phyloP scores from a whole-genome alignment of 2,329 filamentous ascomycete species.

The Capronia epimyces region DNA sequence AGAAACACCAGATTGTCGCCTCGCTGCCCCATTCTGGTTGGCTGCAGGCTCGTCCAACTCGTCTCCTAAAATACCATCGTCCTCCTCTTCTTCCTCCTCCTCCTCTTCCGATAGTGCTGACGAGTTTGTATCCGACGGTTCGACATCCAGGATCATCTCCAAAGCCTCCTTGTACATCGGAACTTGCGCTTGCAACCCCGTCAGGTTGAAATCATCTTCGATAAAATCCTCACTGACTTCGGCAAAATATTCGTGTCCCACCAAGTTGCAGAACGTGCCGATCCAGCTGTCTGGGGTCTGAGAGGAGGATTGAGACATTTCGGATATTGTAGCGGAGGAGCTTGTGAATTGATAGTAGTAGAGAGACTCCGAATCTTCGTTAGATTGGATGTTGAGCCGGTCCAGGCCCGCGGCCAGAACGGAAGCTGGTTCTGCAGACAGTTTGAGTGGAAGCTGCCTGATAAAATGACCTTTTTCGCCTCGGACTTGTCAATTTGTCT shows the following conservation, averaged over 20 bases:
- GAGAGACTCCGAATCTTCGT: conserved; percentile 24
- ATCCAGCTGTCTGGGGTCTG: conserved; percentile 85
- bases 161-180: conserved; percentile 98
- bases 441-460: conserved; percentile 32
- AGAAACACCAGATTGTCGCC: conserved; percentile 48
- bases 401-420: conserved; percentile 45
- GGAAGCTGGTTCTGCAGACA: conserved; percentile 43
- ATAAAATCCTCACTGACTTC: conserved; percentile 99
- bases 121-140: conserved; percentile 66
- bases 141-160: conserved; percentile 98
- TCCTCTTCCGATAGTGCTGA: conserved; percentile 48
- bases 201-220: conserved; percentile 99
- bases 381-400: conserved; percentile 40
- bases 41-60: conserved; percentile 46
- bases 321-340: conserved; percentile 27
- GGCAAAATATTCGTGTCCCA: conserved; percentile 98
- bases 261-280: conserved; percentile 87
- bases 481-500: not conserved
- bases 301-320: conserved; percentile 52
- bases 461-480: not conserved
- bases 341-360: conserved; percentile 26
- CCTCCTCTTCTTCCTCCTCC: conserved; percentile 60
- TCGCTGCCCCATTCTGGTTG: conserved; percentile 45
- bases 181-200: conserved; percentile 88
- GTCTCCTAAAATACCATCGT: conserved; percentile 62